Base-by-base conservation (phyloP, 345 rosid genomes). In the Ceriops tagal region DNA sequence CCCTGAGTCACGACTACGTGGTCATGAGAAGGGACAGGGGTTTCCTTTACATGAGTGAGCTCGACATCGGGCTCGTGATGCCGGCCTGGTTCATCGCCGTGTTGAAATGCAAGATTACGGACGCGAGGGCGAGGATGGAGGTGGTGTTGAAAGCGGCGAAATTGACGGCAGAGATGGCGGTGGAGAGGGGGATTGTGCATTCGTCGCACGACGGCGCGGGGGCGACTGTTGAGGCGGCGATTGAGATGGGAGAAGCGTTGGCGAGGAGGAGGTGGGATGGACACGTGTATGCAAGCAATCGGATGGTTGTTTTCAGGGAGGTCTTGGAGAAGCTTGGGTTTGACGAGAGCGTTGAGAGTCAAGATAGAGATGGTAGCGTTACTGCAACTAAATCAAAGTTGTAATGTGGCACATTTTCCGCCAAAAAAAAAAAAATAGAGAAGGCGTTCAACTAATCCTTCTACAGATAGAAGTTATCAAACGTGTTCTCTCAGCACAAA, bases 21-120 rank as follows among this genome's bases (percentile, higher is more conserved):
- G 13, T 69, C 10, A 74, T 69, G 78, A 63, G 73, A 20, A 68
- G 27, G 59, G 78, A 74, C 27, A 28, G 73, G 8, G 69, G 78
- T 8, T 69, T 74, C n/a, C 22, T 74, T 22, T 68, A 69, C 73
- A 35, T 64, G 70, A 74, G 78, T 27, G 78, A 69, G 68, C 30
- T 74, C 6, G 78, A 69, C 32, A 69, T 74, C 22, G 73, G 73
- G 39, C 64, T 74, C 3, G 73, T 69, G 24, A 49, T 74, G n/a
- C 56, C 73, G 8, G 49, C 21, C 5, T 74, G 77, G 73, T 68
- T 74, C 34, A 16, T 28, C 51, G 52, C 69, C n/a, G 3, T 62
- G 24, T 7, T 74, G 59, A 62, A 57, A 59, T 31, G 27, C 10
- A 74, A 63, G 59, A 37, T 74, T 5, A 58, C 56, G 32, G 28